Percentiles rank a stretch among this genome's conserved stretches.
Conservation (phyloP, 192 early-diverging fungal genomes). For the Dimargaris cristalligena region DNA sequence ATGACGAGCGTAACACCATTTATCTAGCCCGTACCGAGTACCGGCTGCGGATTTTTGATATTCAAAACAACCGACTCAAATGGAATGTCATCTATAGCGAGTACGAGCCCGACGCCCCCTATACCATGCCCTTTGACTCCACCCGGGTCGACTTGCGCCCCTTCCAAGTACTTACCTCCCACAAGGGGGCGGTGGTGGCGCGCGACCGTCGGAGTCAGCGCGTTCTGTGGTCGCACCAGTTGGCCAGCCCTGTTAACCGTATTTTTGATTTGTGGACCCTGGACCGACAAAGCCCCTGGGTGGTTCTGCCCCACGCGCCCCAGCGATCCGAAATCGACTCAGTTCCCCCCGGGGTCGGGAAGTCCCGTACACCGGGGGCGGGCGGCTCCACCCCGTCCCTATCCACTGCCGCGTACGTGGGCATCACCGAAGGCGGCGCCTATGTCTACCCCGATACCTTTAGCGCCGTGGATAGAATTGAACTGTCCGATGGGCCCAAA, state of each 20-base stretch:
- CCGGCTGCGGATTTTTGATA: conserved; percentile 2
- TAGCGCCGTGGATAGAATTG: too few species aligned
- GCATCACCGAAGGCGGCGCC: background rate
- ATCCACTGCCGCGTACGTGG: background rate
- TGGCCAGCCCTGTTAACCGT: background rate
- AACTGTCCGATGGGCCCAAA: too few species aligned
- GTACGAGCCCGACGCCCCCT: background rate
- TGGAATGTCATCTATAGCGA: conserved; percentile 7
- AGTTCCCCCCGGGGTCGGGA: too few species aligned
- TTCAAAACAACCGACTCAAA: conserved; percentile 11
- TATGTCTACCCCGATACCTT: background rate
- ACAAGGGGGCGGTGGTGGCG: background rate
- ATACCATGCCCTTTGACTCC: background rate
- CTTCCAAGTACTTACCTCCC: background rate
- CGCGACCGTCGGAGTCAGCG: background rate
- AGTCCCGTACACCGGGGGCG: background rate
- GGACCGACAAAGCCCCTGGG: background rate
- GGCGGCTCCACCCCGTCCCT: background rate
- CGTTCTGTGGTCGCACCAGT: background rate
- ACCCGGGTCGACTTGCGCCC: background rate
- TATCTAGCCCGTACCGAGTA: conserved; percentile 6
- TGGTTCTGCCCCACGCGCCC: background rate
- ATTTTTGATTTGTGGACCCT: conserved; percentile 4
- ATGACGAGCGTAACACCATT: background rate
- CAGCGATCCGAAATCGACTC: background rate